Percentiles rank a stretch among this genome's conserved stretches.
Evolutionary conservation across 2,329 filamentous ascomycete genomes (phyloP).

Genomic region (Pseudogymnoascus sp.): DNA sequence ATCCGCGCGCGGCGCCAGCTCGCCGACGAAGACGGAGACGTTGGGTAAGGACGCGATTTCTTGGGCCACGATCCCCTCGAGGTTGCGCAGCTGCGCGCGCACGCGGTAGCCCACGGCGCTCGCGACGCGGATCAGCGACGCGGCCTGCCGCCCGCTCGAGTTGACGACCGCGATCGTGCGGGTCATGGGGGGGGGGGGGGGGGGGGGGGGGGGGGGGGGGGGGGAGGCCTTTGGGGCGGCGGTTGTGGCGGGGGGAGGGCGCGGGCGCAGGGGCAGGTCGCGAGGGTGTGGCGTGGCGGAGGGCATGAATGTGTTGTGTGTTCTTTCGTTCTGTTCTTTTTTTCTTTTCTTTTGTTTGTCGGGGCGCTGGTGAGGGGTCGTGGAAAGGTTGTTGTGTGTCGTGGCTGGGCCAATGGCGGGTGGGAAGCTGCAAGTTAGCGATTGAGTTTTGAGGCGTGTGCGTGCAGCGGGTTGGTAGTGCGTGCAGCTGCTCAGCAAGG

Average conservation of each 20-base stretch:
- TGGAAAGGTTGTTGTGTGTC: not conserved
- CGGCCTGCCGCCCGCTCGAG: conserved; percentile 89
- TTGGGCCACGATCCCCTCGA: conserved; percentile 78
- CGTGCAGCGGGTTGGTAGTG: not conserved
- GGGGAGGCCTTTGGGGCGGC: not conserved
- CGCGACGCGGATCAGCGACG: conserved; percentile 88
- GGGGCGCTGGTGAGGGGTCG: not conserved
- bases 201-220: not conserved
- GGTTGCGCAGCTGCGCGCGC: conserved; percentile 80
- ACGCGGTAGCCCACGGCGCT: conserved; percentile 91
- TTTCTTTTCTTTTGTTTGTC: not conserved
- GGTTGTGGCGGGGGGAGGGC: not conserved
- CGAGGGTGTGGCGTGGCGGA: not conserved
- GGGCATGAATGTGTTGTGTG: not conserved
- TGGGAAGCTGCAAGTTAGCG: not conserved
- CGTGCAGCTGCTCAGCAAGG: not conserved
- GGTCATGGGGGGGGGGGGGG: not conserved
- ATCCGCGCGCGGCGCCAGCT: conserved; percentile 46
- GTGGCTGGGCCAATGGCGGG: not conserved
- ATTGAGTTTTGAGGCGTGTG: not conserved
- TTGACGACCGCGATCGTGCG: conserved; percentile 85
- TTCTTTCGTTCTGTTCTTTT: too few species aligned
- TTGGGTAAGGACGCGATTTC: conserved; percentile 79
- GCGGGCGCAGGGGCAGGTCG: not conserved
- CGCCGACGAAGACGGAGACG: conserved; percentile 56